These are phyloP conservation scores for Perilla frutescens DNA, from an alignment of 257 asterid species.

Conservation along the genomic window DNA sequence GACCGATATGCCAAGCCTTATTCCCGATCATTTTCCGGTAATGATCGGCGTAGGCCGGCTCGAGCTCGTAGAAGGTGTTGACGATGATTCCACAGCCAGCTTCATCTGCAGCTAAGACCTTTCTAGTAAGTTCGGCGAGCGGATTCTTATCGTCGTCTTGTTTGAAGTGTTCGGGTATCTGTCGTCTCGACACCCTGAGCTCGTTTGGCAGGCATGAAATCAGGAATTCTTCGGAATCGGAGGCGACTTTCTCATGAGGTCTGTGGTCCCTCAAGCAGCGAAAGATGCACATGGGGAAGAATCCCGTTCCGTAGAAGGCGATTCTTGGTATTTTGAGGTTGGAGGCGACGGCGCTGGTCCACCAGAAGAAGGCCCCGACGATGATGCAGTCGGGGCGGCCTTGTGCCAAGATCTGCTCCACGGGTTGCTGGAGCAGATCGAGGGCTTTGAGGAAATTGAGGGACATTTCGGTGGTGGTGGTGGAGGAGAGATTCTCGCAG, in stretches of 20 bases:
- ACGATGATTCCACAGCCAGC: conserved; percentile 32
- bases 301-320: conserved; percentile 44
- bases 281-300: conserved; percentile 32
- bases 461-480: conserved; percentile 37
- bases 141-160: conserved; percentile 13
- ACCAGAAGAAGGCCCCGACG: conserved; percentile 37
- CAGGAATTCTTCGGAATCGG: conserved; percentile 43
- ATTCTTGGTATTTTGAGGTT: conserved; percentile 37
- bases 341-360: conserved; percentile 40
- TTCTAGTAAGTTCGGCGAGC: not conserved
- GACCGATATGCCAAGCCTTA: conserved; percentile 43
- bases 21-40: conserved; percentile 9
- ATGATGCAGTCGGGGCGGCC: conserved; percentile 43
- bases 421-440: conserved; percentile 38
- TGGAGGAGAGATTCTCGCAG: conserved; percentile 44
- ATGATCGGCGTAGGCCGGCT: conserved; percentile 29
- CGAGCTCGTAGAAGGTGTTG: conserved; percentile 43
- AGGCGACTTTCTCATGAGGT: conserved; percentile 36
- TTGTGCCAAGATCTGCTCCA: conserved; percentile 33
- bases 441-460: conserved; percentile 37
- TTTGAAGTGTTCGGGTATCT: not conserved
- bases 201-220: conserved; percentile 44
- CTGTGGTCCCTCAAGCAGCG: conserved; percentile 22
- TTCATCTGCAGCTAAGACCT: not conserved
- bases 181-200: conserved; percentile 24